phyloP scores from a whole-genome alignment of 139 green algal genomes.

The Coccomyxa sp. region DNA sequence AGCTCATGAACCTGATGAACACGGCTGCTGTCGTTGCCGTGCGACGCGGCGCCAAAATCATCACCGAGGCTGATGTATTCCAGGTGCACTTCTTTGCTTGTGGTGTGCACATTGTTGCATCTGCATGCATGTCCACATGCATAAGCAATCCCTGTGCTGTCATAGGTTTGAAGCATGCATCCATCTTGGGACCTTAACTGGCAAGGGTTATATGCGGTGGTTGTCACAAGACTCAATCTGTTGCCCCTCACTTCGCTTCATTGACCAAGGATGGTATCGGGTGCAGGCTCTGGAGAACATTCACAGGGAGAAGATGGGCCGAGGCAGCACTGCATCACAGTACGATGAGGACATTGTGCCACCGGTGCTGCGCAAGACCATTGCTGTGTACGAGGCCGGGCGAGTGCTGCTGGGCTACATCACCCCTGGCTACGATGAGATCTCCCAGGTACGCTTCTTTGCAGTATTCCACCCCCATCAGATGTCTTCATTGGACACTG shows the following conservation, averaged over 20 bases:
- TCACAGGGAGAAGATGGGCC: slow-evolving; percentile 45
- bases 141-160: too few species aligned
- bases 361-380: slow-evolving; percentile 12
- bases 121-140: too few species aligned
- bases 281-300: slow-evolving; percentile 82
- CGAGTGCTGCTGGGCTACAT: slow-evolving; percentile 77
- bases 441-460: slow-evolving; percentile 22
- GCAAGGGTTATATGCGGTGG: too few species aligned
- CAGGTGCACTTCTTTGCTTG: background rate
- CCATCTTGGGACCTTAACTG: background rate
- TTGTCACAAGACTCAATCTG: too few species aligned
- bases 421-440: slow-evolving; percentile 81
- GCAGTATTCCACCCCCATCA: background rate
- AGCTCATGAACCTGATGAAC: slow-evolving; percentile 93
- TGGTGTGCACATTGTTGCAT: background rate
- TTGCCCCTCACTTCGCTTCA: too few species aligned
- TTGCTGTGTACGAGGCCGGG: slow-evolving; percentile 79
- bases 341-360: slow-evolving; percentile 29
- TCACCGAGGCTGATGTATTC: slow-evolving; percentile 80
- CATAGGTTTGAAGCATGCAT: background rate
- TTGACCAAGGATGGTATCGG: too few species aligned
- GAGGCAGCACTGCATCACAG: slow-evolving; percentile 9
- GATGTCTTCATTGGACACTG: too few species aligned
- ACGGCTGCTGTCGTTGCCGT: slow-evolving; percentile 70
- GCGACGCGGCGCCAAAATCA: slow-evolving; percentile 52